Base-by-base conservation (phyloP, 495 filamentous ascomycete genomes). In the Echria macrotheca region DNA sequence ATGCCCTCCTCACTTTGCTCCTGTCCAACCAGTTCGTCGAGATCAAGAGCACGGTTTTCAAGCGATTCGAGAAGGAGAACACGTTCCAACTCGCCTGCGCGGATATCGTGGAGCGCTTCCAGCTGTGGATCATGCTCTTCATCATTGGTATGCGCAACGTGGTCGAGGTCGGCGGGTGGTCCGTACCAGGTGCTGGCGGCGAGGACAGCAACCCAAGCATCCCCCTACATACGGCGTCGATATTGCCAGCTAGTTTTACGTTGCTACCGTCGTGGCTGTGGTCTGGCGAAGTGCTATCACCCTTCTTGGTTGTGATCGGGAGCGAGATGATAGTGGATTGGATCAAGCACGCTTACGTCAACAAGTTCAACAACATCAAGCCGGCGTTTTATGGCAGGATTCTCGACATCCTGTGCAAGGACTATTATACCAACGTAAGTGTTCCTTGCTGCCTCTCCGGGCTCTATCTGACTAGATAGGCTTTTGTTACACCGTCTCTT, bases 301-400 rank as follows among this genome's bases (percentile, higher is more conserved):
- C 93, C 0, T 96, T 99, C 55, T 67, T 97, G 12, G 76, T 99
- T 0, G 93, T 97, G 4, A 77, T 99, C 7, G 90, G 91, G 9
- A 93, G 87, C 22, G 93, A 99, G 68, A 96, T 95, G 86, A 67
- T 95, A 1, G 93, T 99, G 1, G 93, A 99, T 63, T 96, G 87
- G 88, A 70, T 96, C 53, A 99, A 99, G 64, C 93, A 99, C 59
- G 87, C 87, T 10, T 99, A 95, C 64, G 93, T 97, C 64, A 89
- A 81, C 52, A 99, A 99, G 65, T 99, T 99, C 73, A 99, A 99
- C 72, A 94, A 93, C 55, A 86, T 86, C 42, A 87, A 90, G 32
- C 94, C 94, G 15, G 83, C 77, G 2, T 82, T 99, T 32, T 97
- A 99, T 60, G 76, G 78, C 11, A 81, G 88, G 24, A 96, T 93